Evolutionary conservation across 2,329 filamentous ascomycete genomes (phyloP).

Genomic region (Botrytis hyacinthi): DNA sequence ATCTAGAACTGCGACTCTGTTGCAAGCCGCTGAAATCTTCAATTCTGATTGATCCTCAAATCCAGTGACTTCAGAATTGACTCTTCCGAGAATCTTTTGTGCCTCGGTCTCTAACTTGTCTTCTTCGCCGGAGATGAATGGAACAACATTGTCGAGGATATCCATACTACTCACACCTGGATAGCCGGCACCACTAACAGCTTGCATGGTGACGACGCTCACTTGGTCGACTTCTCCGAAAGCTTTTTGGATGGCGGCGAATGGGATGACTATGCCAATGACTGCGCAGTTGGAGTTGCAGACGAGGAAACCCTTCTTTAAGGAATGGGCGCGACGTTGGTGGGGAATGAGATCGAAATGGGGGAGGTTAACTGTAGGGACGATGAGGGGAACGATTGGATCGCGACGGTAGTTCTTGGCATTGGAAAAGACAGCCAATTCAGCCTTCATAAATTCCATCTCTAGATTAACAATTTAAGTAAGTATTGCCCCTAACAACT

Average conservation of each 20-base stretch:
- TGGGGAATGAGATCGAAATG: constrained; percentile 89
- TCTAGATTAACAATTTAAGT: constrained; percentile 51
- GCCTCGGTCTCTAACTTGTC: constrained; percentile 95
- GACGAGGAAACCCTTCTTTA: constrained; percentile 86
- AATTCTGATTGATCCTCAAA: constrained; percentile 74
- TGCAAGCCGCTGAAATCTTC: constrained; percentile 82
- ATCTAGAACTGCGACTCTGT: constrained; percentile 90
- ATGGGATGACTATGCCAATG: constrained; percentile 92
- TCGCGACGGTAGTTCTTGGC: constrained; percentile 95
- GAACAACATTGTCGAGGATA: constrained; percentile 92
- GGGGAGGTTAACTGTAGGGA: constrained; percentile 88
- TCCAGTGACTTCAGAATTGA: constrained; percentile 69
- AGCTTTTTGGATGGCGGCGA: constrained; percentile 80
- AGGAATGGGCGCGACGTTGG: constrained; percentile 69
- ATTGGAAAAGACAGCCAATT: constrained; percentile 93
- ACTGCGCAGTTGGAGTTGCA: constrained; percentile 99
- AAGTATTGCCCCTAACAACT: neutral
- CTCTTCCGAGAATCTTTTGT: constrained; percentile 81
- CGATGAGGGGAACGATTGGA: constrained; percentile 85
- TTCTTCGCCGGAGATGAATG: constrained; percentile 90
- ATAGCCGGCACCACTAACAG: constrained; percentile 89
- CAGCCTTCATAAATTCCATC: constrained; percentile 83
- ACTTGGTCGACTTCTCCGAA: constrained; percentile 79
- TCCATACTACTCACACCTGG: constrained; percentile 92
- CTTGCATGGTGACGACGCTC: constrained; percentile 89